A percentile compares a stretch with the other conserved stretches of the same genome.
Evolutionary conservation across 441 rosid genomes (phyloP).

Genomic region (Manihot esculenta): DNA sequence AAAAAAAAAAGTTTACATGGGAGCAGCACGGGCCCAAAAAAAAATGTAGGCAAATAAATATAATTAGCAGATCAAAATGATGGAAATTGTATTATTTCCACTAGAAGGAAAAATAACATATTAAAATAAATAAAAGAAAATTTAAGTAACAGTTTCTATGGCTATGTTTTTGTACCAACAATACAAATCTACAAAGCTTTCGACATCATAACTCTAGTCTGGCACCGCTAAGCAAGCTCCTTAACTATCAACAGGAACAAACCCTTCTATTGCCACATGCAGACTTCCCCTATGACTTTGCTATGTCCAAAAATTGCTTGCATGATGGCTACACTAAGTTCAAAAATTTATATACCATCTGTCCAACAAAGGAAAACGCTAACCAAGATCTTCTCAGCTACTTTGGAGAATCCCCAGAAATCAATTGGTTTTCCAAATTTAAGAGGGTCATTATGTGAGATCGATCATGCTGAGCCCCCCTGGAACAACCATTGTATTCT

Average conservation of each 20-base stretch:
- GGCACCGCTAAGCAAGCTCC: constrained; percentile 21
- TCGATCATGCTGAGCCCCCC: constrained; percentile 24
- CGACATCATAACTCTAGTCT: constrained; percentile 34
- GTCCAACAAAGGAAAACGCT: constrained; percentile 23
- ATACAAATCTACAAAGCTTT: constrained; percentile 48
- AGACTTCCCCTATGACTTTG: constrained; percentile 22
- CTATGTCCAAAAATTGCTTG: constrained; percentile 24
- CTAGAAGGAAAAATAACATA: not conserved
- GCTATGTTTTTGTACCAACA: constrained; percentile 29
- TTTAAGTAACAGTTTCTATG: constrained; percentile 29
- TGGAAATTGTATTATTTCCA: constrained; percentile 33
- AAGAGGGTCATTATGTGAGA: constrained; percentile 32
- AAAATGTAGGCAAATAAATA: constrained; percentile 13
- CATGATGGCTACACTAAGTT: constrained; percentile 27
- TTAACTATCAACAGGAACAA: constrained; percentile 22
- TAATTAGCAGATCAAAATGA: constrained; percentile 19
- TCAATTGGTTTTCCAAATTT: constrained; percentile 30
- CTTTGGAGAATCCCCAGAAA: constrained; percentile 24
- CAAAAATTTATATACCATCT: constrained; percentile 36
- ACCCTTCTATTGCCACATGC: constrained; percentile 23
- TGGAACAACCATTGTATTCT: constrained; percentile 21
- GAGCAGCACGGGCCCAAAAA: too few relatives aligned
- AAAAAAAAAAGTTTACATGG: too few relatives aligned
- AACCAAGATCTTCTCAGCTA: constrained; percentile 22
- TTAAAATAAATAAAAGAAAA: constrained; percentile 6